Conservation (phyloP, 495 filamentous ascomycete genomes). For the Lasiosphaeria hispida region DNA sequence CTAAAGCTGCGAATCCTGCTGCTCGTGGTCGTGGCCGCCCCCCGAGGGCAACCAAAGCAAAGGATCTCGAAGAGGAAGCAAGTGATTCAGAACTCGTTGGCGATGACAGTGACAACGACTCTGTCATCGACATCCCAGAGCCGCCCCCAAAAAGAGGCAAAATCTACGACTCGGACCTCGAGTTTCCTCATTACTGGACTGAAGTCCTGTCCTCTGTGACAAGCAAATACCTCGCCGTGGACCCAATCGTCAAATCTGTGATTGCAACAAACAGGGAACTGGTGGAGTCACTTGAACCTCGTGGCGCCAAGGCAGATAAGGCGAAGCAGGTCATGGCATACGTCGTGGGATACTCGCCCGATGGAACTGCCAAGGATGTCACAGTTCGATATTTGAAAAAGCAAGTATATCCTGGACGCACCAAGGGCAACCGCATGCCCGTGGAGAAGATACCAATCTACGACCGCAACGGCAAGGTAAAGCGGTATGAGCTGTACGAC, state of each 20-base stretch:
- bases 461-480: conserved; percentile 67
- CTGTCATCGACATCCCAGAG: conserved; percentile 35
- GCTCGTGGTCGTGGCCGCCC: conserved; percentile 24
- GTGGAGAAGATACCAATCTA: conserved; percentile 76
- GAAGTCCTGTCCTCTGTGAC: conserved; percentile 81
- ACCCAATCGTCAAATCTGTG: conserved; percentile 66
- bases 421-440: conserved; percentile 79
- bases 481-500: conserved; percentile 67
- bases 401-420: conserved; percentile 81
- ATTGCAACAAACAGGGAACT: conserved; percentile 67
- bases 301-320: conserved; percentile 75
- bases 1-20: conserved; percentile 9
- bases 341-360: conserved; percentile 77
- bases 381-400: conserved; percentile 87
- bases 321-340: conserved; percentile 91
- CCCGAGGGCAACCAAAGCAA: conserved; percentile 49
- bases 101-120: conserved; percentile 41
- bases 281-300: conserved; percentile 75
- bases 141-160: conserved; percentile 29
- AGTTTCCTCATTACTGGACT: conserved; percentile 88
- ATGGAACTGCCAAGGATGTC: conserved; percentile 92
- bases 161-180: conserved; percentile 65
- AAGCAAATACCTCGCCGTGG: conserved; percentile 73
- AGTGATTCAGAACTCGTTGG: conserved; percentile 40
- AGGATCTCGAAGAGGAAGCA: conserved; percentile 5